Percentiles rank a stretch among this genome's conserved stretches.
Evolutionary conservation across 2,329 filamentous ascomycete genomes (phyloP).

Genomic region (Aspergillus pseudoglaucus): DNA sequence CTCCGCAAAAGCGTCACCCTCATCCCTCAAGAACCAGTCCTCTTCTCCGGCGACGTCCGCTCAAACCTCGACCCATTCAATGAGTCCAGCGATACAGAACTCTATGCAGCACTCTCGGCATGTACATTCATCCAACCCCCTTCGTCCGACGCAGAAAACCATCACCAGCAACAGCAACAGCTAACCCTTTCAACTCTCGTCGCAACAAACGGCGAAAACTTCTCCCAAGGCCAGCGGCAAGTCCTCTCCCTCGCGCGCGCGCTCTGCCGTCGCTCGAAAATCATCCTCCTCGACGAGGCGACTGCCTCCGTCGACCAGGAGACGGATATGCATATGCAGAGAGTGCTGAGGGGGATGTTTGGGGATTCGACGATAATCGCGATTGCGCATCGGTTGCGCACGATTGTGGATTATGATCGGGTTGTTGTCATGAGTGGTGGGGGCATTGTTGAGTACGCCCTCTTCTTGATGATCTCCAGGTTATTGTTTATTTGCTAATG

Average conservation of each 20-base stretch:
- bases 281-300: slow-evolving; percentile 57
- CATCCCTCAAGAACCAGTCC: slow-evolving; percentile 54
- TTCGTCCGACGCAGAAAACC: slow-evolving; percentile 12
- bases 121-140: slow-evolving; percentile 31
- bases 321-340: slow-evolving; percentile 54
- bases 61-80: slow-evolving; percentile 55
- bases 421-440: slow-evolving; percentile 54
- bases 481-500: neutral
- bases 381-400: slow-evolving; percentile 60
- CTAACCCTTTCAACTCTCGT: slow-evolving; percentile 47
- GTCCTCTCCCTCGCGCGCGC: slow-evolving; percentile 56
- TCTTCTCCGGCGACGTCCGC: slow-evolving; percentile 53
- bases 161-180: neutral
- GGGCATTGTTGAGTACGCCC: slow-evolving; percentile 45
- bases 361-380: slow-evolving; percentile 55
- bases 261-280: slow-evolving; percentile 52
- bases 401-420: slow-evolving; percentile 56
- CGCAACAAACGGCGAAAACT: slow-evolving; percentile 46
- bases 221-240: slow-evolving; percentile 54
- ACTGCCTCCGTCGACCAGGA: slow-evolving; percentile 57
- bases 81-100: slow-evolving; percentile 46
- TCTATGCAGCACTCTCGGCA: slow-evolving; percentile 16
- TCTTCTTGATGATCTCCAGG: neutral
- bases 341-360: slow-evolving; percentile 49
- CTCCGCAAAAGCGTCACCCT: slow-evolving; percentile 52